phyloP scores from a whole-genome alignment of 2,329 filamentous ascomycete species.

The Bipolaris gigantea region DNA sequence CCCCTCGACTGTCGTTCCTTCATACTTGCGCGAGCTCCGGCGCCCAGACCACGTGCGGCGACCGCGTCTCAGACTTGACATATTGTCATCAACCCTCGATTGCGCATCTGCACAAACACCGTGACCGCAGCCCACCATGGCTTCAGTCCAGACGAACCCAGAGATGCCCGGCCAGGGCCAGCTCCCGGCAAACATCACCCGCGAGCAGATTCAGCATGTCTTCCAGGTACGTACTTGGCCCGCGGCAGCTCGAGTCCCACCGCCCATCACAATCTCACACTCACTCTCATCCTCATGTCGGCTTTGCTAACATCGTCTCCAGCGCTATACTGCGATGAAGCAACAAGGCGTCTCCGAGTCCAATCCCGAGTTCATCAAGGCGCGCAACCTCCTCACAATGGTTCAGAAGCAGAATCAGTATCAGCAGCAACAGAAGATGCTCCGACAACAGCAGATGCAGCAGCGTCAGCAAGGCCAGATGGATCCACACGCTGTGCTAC shows the following conservation, averaged over 20 bases:
- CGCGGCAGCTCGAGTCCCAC: slow-evolving; percentile 2
- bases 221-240: slow-evolving; percentile 58
- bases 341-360: slow-evolving; percentile 75
- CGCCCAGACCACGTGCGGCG: slow-evolving; percentile 20
- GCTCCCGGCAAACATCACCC: slow-evolving; percentile 69
- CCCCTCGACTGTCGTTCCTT: slow-evolving; percentile 32
- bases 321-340: slow-evolving; percentile 93
- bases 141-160: slow-evolving; percentile 74
- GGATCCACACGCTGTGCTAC: slow-evolving; percentile 51
- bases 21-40: slow-evolving; percentile 24
- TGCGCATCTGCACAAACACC: slow-evolving; percentile 20
- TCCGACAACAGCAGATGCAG: slow-evolving; percentile 52
- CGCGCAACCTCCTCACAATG: slow-evolving; percentile 71
- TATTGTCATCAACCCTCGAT: slow-evolving; percentile 14
- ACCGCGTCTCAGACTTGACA: slow-evolving; percentile 22
- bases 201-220: slow-evolving; percentile 76
- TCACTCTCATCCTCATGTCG: not conserved
- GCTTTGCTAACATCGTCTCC: slow-evolving; percentile 43
- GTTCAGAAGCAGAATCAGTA: slow-evolving; percentile 67
- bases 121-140: slow-evolving; percentile 58
- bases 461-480: slow-evolving; percentile 59
- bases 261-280: slow-evolving; percentile 3
- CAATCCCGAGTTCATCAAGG: slow-evolving; percentile 87
- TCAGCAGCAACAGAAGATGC: slow-evolving; percentile 45
- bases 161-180: slow-evolving; percentile 66